Conservation (phyloP, 1,284 basidiomycete genomes). For the Tylopilus sp. region DNA sequence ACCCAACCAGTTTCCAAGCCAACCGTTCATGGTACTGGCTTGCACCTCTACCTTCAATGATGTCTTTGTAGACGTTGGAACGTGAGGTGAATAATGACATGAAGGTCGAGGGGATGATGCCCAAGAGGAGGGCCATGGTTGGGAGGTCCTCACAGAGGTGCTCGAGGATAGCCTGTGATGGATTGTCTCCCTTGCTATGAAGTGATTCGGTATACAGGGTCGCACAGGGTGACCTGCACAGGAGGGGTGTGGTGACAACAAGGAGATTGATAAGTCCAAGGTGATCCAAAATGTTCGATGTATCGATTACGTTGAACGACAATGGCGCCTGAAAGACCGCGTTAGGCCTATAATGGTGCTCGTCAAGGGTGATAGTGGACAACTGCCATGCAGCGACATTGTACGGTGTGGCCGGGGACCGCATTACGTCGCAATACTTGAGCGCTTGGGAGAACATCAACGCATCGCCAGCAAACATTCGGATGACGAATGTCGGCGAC, state of each 20-base stretch:
- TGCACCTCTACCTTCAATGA: slow-evolving; percentile 1
- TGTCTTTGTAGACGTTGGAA: slow-evolving; percentile 44
- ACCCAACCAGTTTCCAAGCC: slow-evolving; percentile 42
- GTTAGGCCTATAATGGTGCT: slow-evolving; percentile 33
- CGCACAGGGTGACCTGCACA: slow-evolving; percentile 30
- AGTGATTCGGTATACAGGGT: slow-evolving; percentile 47
- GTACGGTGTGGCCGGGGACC: slow-evolving; percentile 13
- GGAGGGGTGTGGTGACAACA: slow-evolving; percentile 38
- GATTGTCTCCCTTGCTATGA: slow-evolving; percentile 29
- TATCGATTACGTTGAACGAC: slow-evolving; percentile 53
- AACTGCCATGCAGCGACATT: slow-evolving; percentile 36
- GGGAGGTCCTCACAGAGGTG: slow-evolving; percentile 40
- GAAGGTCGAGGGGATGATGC: slow-evolving; percentile 41
- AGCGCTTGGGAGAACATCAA: slow-evolving; percentile 33
- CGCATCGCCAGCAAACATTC: slow-evolving; percentile 37
- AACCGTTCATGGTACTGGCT: slow-evolving; percentile 44
- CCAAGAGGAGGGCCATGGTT: slow-evolving; percentile 42
- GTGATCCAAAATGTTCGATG: slow-evolving; percentile 51
- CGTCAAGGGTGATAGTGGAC: slow-evolving; percentile 36
- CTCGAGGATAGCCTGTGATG: slow-evolving; percentile 36
- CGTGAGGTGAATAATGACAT: slow-evolving; percentile 42
- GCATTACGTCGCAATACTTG: slow-evolving; percentile 13
- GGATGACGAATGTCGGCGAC: slow-evolving; percentile 24
- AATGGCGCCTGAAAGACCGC: slow-evolving; percentile 33
- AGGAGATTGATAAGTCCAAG: slow-evolving; percentile 51